A percentile compares a stretch with the other conserved stretches of the same genome.
phyloP scores from a whole-genome alignment of 2,329 filamentous ascomycete genomes.

The Clonostachys solani region DNA sequence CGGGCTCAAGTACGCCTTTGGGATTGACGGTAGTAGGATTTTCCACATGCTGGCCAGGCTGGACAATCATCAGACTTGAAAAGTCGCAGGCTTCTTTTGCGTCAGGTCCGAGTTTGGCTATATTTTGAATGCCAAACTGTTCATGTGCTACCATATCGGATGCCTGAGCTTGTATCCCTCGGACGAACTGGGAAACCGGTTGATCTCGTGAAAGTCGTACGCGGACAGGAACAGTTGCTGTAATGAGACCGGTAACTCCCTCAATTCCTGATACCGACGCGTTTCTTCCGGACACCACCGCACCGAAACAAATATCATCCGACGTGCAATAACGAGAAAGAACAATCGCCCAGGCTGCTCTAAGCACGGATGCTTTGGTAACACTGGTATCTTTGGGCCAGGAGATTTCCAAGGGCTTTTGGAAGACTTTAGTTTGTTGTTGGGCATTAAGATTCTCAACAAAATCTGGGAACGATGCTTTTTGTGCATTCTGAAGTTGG shows the following conservation, averaged over 20 bases:
- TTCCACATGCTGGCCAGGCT: neutral
- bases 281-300: conserved; percentile 9
- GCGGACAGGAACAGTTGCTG: conserved; percentile 8
- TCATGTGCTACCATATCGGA: conserved; percentile 6
- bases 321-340: conserved; percentile 20
- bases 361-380: conserved; percentile 8
- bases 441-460: neutral
- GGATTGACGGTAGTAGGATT: too few relatives aligned
- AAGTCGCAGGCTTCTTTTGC: conserved; percentile 7
- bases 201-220: conserved; percentile 2
- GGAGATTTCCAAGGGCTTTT: neutral
- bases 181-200: conserved; percentile 5
- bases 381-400: neutral
- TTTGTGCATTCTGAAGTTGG: conserved; percentile 3
- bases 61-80: conserved; percentile 3
- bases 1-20: too few relatives aligned
- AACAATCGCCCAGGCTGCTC: conserved; percentile 1
- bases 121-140: conserved; percentile 11
- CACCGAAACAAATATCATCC: conserved; percentile 18
- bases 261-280: conserved; percentile 4
- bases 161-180: conserved; percentile 3
- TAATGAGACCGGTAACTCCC: conserved; percentile 7
- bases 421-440: neutral
- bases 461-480: conserved; percentile 2
- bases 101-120: conserved; percentile 5